A percentile compares a stretch with the other conserved stretches of the same genome.
Evolutionary conservation across 139 green algal genomes (phyloP).

Genomic region (Chlamydomonas sphaeroides): DNA sequence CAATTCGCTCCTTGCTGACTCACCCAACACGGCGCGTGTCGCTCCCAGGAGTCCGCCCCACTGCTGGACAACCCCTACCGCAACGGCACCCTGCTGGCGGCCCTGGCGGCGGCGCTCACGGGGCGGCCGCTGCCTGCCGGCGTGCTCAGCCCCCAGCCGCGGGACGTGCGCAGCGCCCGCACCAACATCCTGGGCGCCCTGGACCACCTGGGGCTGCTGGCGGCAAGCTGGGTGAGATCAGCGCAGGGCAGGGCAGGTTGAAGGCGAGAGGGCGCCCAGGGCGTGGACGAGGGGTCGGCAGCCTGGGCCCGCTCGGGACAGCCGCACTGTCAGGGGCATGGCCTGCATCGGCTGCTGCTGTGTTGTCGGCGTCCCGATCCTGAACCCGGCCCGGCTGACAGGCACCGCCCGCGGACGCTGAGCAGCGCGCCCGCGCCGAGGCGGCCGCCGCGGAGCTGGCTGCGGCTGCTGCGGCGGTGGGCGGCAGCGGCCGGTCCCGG

Average conservation of each 20-base stretch:
- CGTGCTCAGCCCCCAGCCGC: conserved; percentile 8
- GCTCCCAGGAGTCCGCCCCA: conserved; percentile 18
- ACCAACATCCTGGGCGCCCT: conserved; percentile 51
- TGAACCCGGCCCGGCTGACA: not conserved
- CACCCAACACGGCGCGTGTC: too few relatives aligned
- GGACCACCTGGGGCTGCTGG: conserved; percentile 49
- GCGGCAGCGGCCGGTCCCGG: not conserved
- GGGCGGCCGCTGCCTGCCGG: not conserved
- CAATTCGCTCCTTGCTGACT: too few relatives aligned
- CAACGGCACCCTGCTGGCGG: conserved; percentile 22
- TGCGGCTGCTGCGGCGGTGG: not conserved
- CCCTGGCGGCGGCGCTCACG: not conserved
- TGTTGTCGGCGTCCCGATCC: too few relatives aligned
- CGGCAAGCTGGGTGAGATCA: conserved; percentile 1
- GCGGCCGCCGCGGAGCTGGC: not conserved
- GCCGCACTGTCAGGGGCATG: too few relatives aligned
- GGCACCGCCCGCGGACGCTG: not conserved
- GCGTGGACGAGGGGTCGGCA: too few relatives aligned
- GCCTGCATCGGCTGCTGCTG: not conserved
- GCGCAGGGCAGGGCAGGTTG: not conserved
- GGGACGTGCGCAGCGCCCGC: conserved; percentile 19
- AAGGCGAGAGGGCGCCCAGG: not conserved
- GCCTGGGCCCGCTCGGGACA: too few relatives aligned
- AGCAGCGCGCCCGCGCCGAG: not conserved
- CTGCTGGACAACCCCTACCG: conserved; percentile 51